phyloP scores from a whole-genome alignment of 352 stramenopile genomes.

The Phytophthora agathidicida region DNA sequence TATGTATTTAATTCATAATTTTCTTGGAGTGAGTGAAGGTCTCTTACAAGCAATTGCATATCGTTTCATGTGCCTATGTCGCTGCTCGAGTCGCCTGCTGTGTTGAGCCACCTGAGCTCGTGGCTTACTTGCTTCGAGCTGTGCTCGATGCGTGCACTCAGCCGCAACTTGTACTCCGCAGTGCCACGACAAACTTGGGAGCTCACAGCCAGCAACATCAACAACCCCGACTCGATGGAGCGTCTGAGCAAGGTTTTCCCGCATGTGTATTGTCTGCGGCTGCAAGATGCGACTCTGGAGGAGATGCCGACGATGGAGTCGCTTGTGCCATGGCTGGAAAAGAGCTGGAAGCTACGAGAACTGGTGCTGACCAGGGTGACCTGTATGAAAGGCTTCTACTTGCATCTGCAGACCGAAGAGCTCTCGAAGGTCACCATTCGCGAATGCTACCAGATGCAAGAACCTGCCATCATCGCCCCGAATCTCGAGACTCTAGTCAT shows the following conservation, averaged over 20 bases:
- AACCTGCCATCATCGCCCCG: constrained; percentile 42
- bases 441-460: constrained; percentile 67
- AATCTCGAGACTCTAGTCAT: constrained; percentile 47
- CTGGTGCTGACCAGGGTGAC: constrained; percentile 55
- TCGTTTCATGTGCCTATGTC: too few relatives aligned
- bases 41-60: too few relatives aligned
- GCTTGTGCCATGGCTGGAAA: constrained; percentile 36
- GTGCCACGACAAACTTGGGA: constrained; percentile 52
- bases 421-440: constrained; percentile 55
- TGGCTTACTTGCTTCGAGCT: constrained; percentile 58
- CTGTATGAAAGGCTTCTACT: constrained; percentile 49
- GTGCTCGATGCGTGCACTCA: constrained; percentile 38
- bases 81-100: constrained; percentile 27
- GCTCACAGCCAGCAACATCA: constrained; percentile 41
- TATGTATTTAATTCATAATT: too few relatives aligned
- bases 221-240: constrained; percentile 28
- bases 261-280: constrained; percentile 40
- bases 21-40: constrained; percentile 8
- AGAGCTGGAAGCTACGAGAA: constrained; percentile 41
- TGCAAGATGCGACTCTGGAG: constrained; percentile 40
- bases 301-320: constrained; percentile 36
- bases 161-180: constrained; percentile 22
- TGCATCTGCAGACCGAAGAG: constrained; percentile 46
- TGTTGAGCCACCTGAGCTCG: constrained; percentile 49
- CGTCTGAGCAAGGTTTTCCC: constrained; percentile 44